Conservation (phyloP, 2,329 filamentous ascomycete genomes). For the Aspergillus versicolor region DNA sequence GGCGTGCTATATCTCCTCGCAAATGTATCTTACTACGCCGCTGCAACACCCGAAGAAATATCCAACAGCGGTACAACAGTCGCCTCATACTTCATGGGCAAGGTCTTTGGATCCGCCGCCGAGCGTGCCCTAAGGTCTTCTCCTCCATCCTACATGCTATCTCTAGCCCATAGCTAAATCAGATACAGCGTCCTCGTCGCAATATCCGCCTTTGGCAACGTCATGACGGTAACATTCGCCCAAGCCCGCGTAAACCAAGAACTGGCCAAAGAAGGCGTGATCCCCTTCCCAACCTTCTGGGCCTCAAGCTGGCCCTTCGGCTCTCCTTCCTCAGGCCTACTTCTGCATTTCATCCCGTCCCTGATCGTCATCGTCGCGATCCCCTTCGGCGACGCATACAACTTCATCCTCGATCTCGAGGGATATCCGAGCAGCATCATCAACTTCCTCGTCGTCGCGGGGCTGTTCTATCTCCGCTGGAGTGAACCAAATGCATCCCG, state of each 20-base stretch:
- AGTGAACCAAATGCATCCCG: not conserved
- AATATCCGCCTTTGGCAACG: conserved; percentile 24
- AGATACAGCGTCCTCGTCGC: conserved; percentile 15
- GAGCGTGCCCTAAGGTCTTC: not conserved
- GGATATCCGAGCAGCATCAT: not conserved
- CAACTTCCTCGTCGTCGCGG: not conserved
- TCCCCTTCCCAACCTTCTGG: conserved; percentile 22
- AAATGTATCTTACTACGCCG: conserved; percentile 49
- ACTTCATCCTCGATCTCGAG: conserved; percentile 22
- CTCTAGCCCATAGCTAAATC: no score
- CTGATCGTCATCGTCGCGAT: conserved; percentile 25
- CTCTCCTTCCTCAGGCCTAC: conserved; percentile 17
- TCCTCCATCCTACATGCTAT: no score
- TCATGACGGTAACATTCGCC: conserved; percentile 18
- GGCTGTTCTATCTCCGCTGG: conserved; percentile 1
- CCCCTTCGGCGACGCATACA: conserved; percentile 24
- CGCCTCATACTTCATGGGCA: conserved; percentile 3
- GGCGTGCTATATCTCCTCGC: conserved; percentile 54
- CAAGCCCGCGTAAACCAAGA: conserved; percentile 25
- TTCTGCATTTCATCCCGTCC: conserved; percentile 20
- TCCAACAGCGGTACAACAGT: conserved; percentile 2
- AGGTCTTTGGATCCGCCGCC: conserved; percentile 1
- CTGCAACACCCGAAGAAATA: not conserved
- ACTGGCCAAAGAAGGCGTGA: conserved; percentile 25
- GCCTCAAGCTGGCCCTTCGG: conserved; percentile 25